Evolutionary conservation across 495 filamentous ascomycete species (phyloP).

Genomic region (Friedmanniomyces simplex): DNA sequence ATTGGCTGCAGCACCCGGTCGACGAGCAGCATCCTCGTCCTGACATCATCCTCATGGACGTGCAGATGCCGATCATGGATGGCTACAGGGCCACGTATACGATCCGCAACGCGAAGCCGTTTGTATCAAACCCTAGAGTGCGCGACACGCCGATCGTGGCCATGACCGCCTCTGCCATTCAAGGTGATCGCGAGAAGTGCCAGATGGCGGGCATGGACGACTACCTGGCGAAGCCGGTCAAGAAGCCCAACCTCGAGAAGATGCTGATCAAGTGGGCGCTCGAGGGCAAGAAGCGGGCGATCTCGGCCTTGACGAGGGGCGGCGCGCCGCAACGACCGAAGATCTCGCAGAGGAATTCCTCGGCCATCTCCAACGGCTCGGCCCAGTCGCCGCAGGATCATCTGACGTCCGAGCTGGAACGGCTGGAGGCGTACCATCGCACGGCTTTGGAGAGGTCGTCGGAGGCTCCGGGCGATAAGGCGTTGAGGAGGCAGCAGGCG

Average conservation of each 20-base stretch:
- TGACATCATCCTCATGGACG: too few relatives aligned
- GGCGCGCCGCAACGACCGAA: neutral
- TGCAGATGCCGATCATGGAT: conserved; percentile 73
- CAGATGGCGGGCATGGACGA: conserved; percentile 72
- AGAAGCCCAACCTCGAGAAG: conserved; percentile 54
- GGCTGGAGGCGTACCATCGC: conserved; percentile 16
- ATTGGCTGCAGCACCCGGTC: conserved; percentile 40
- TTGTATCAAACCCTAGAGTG: conserved; percentile 39
- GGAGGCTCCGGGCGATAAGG: conserved; percentile 25
- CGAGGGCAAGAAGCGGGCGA: conserved; percentile 20
- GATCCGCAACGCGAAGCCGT: conserved; percentile 50
- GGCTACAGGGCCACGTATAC: conserved; percentile 68
- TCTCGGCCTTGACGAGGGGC: neutral
- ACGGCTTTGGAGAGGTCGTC: too few relatives aligned
- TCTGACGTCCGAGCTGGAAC: conserved; percentile 14
- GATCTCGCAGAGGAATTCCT: neutral
- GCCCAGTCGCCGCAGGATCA: conserved; percentile 4
- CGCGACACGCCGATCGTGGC: conserved; percentile 61
- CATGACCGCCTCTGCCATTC: conserved; percentile 72
- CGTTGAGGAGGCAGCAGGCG: conserved; percentile 26
- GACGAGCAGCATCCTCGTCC: conserved; percentile 37
- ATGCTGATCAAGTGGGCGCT: too few relatives aligned
- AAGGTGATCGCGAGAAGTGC: conserved; percentile 73
- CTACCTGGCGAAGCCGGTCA: conserved; percentile 70
- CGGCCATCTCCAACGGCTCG: conserved; percentile 5